Evolutionary conservation across 1,139 yeast species (phyloP).

Genomic region (Kluyveromyces marxianus): DNA sequence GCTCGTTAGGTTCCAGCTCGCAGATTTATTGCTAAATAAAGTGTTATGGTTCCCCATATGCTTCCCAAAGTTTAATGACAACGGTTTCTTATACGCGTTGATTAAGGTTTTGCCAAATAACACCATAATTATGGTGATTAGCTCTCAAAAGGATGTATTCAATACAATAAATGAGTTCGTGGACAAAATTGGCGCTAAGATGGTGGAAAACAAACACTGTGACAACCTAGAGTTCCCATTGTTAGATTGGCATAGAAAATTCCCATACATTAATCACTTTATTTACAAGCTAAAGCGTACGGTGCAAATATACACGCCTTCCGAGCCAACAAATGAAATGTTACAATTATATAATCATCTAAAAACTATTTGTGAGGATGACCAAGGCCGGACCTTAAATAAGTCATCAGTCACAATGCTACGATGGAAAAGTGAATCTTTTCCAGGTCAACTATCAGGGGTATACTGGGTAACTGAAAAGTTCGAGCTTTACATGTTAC

Average conservation of each 20-base stretch:
- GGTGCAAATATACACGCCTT: slow-evolving; percentile 24
- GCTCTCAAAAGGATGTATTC: slow-evolving; percentile 79
- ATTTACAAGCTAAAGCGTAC: slow-evolving; percentile 62
- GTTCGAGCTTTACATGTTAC: slow-evolving; percentile 1
- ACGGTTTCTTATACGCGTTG: slow-evolving; percentile 80
- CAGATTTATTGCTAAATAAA: slow-evolving; percentile 36
- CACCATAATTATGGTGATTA: slow-evolving; percentile 49
- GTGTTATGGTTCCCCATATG: slow-evolving; percentile 94
- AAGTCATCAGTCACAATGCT: slow-evolving; percentile 2
- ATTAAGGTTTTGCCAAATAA: slow-evolving; percentile 45
- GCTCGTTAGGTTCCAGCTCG: slow-evolving; percentile 44
- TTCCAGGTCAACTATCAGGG: slow-evolving; percentile 3
- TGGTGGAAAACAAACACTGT: slow-evolving; percentile 43
- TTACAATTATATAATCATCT: slow-evolving; percentile 2
- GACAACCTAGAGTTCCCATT: slow-evolving; percentile 33
- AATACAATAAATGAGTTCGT: slow-evolving; percentile 51
- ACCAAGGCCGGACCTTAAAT: slow-evolving; percentile 3
- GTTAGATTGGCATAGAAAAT: slow-evolving; percentile 35
- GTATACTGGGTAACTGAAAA: slow-evolving; percentile 4
- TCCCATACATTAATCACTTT: slow-evolving; percentile 66
- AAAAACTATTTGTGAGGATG: slow-evolving; percentile 3
- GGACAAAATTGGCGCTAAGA: background rate
- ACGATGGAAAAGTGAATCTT: background rate
- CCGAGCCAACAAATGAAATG: slow-evolving; percentile 3
- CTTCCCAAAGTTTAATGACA: slow-evolving; percentile 79